These are phyloP conservation scores for Asterella californica DNA, from an alignment of 225 moss, liverwort and hornwort genomes.

Conservation along the genomic window DNA sequence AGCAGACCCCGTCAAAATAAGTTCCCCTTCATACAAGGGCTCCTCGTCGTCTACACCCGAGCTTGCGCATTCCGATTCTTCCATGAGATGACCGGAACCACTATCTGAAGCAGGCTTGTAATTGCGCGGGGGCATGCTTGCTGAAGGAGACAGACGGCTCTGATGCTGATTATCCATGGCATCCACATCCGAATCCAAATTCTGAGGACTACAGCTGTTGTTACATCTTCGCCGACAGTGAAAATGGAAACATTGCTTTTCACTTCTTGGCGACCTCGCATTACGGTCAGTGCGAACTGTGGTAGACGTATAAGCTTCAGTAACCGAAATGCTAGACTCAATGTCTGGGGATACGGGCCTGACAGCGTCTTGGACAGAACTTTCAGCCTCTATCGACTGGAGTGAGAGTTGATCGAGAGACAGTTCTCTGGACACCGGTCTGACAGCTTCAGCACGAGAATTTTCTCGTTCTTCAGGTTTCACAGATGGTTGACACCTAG, in stretches of 20 bases:
- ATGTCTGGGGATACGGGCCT: not conserved
- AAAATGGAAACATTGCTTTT: conserved; percentile 34
- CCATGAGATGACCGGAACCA: conserved; percentile 38
- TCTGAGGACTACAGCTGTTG: conserved; percentile 32
- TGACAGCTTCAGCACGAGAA: not conserved
- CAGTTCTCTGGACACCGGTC: not conserved
- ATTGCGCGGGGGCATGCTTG: conserved; percentile 28
- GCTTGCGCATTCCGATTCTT: conserved; percentile 69
- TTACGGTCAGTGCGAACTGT: conserved; percentile 10
- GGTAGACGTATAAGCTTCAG: not conserved
- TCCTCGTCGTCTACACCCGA: conserved; percentile 88
- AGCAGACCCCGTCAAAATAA: conserved; percentile 52
- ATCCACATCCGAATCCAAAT: conserved; percentile 35
- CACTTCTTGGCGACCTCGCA: conserved; percentile 17
- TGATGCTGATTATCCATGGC: conserved; percentile 25
- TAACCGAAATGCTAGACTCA: conserved; percentile 14
- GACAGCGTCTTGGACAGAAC: not conserved
- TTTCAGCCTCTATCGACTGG: not conserved
- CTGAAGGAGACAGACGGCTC: conserved; percentile 33
- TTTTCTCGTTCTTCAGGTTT: not conserved
- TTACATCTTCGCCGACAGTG: conserved; percentile 41
- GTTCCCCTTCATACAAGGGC: conserved; percentile 92
- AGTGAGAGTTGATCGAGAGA: not conserved
- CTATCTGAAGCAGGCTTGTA: conserved; percentile 32
- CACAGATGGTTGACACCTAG: not conserved